Base-by-base conservation (phyloP, 441 rosid genomes). In the Erodium texanum region DNA sequence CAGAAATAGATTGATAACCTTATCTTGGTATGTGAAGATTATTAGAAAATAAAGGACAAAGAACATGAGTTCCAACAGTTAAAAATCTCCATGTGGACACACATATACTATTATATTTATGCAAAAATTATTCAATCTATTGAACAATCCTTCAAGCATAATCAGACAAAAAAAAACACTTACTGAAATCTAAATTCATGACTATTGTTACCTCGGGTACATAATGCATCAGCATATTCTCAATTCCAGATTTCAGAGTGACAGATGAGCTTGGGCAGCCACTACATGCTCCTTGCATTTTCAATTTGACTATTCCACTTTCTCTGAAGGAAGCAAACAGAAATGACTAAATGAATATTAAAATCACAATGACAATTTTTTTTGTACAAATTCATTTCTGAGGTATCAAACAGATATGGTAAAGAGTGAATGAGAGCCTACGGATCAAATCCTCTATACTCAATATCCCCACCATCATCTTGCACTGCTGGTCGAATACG, bases 261-360 rank as follows among this genome's bases (percentile, higher is more conserved):
- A 94, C 97, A 22, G 99, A 86, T 67, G 97, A 94, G 78, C 97
- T 93, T 24, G 97, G 97, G 81, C 97, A 94, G 70, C 99, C 99
- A 58, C 96, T 94, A 79, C 99, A 94, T 45, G 97, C 97, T 78
- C 97, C 97, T 84, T 94, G 97, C 99, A 94, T 91, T 75, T 80
- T 75, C 84, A 94, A 83, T 82, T 86, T 94, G 71, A 94, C 97
- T 64, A 87, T 73, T 70, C 97, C 96, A 48, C 91, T 91, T 78
- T 94, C 94, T 69, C 97, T 91, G 64, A 4, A 73, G 32, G 73
- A 69, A 71, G 69, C 67, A 79, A 78, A 75, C 20, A 43, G 9
- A 52, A 52, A 1, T 43, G 15, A 52, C 5, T 9, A 19, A 52
- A 6, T n/a, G 9, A 52, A 52, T 52, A 5, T 52, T 16, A 52